Evolutionary conservation across 768 basidiomycete genomes (phyloP).

Genomic region (Boletus rufocinnamomeus): DNA sequence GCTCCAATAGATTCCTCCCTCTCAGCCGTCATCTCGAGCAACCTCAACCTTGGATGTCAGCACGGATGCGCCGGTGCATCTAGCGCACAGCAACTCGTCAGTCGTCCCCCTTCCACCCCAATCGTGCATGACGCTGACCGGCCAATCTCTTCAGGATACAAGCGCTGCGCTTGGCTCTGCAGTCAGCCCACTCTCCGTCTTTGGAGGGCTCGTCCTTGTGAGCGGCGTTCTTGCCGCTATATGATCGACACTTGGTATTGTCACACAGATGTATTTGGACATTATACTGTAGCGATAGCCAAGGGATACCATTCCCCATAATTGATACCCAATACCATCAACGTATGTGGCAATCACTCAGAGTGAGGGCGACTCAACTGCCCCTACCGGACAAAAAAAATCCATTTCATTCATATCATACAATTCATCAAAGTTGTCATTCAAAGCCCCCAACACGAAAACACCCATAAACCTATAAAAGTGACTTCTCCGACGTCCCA

Average conservation of each 20-base stretch:
- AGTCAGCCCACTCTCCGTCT: conserved; percentile 19
- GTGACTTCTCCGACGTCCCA: conserved; percentile 1
- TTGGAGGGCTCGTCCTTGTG: conserved; percentile 26
- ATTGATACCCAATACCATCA: background rate
- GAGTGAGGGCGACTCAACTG: no score
- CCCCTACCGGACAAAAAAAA: background rate
- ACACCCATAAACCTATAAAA: background rate
- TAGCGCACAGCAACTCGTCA: conserved; percentile 26
- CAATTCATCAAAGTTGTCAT: background rate
- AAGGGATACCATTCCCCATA: background rate
- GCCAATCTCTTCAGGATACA: conserved; percentile 11
- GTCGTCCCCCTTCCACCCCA: background rate
- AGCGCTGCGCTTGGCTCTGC: conserved; percentile 26
- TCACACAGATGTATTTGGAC: conserved; percentile 14
- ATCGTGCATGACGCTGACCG: background rate
- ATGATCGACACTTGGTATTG: conserved; percentile 4
- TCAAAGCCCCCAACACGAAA: background rate
- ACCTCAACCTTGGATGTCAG: conserved; percentile 27
- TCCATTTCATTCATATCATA: conserved; percentile 1
- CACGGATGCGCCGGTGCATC: conserved; percentile 25
- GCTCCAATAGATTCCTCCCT: conserved; percentile 26
- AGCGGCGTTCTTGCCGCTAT: conserved; percentile 22
- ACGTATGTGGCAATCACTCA: background rate
- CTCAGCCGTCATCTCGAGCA: conserved; percentile 23
- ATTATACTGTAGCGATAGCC: conserved; percentile 20